Percentiles rank a stretch among this genome's conserved stretches.
Evolutionary conservation across 768 basidiomycete genomes (phyloP).

Genomic region (Cystobasidium ongulense): DNA sequence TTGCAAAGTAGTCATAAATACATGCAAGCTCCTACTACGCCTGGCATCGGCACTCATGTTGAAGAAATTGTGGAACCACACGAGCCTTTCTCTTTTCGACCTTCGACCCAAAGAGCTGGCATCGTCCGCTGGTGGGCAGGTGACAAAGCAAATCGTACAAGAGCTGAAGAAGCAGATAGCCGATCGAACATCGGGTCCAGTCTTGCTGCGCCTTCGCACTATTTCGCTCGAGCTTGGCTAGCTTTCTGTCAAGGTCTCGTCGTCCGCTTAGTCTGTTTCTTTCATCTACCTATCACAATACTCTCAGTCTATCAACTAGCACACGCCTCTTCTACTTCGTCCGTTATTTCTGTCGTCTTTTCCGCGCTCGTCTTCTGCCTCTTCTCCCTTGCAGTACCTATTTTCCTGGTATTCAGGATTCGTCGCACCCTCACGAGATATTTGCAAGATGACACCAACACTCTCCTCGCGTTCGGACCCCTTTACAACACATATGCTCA

Average conservation of each 20-base stretch:
- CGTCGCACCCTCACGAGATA: conserved; percentile 73
- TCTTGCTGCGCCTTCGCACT: neutral
- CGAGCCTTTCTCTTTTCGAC: neutral
- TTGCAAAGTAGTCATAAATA: neutral
- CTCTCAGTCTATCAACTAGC: conserved; percentile 85
- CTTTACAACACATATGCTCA: conserved; percentile 91
- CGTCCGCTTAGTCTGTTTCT: conserved; percentile 77
- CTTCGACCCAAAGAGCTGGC: neutral
- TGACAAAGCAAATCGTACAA: neutral
- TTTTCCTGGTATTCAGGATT: conserved; percentile 66
- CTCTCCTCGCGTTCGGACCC: conserved; percentile 78
- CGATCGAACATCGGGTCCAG: neutral
- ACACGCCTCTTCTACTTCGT: conserved; percentile 50
- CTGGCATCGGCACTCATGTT: neutral
- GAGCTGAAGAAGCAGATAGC: neutral
- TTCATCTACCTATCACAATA: conserved; percentile 88
- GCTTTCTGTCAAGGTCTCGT: conserved; percentile 59
- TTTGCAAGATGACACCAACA: conserved; percentile 88
- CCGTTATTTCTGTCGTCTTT: conserved; percentile 61
- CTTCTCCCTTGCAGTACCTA: conserved; percentile 69
- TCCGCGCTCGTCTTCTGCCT: conserved; percentile 71
- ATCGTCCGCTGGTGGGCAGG: conserved; percentile 27
- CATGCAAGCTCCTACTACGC: neutral
- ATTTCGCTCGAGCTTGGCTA: conserved; percentile 6
- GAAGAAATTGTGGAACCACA: neutral